Conservation (phyloP, 306 rosid species). For the Prunus mume region DNA sequence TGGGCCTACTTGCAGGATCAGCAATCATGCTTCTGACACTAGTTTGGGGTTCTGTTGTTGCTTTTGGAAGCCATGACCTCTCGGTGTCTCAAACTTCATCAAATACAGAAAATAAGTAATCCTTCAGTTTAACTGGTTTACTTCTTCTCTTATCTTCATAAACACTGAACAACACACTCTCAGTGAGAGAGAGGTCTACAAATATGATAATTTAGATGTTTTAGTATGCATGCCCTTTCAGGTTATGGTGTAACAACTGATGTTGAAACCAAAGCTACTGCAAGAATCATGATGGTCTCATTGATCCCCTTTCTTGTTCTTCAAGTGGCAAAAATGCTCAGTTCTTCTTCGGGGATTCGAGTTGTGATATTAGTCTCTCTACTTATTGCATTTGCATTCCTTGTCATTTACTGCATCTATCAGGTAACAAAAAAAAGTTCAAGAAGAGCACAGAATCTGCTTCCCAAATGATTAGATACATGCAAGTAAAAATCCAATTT, state of each 20-base stretch:
- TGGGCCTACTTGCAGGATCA: conserved; percentile 34
- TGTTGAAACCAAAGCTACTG: conserved; percentile 20
- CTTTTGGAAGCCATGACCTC: conserved; percentile 35
- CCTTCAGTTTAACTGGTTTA: conserved; percentile 27
- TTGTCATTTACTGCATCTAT: conserved; percentile 17
- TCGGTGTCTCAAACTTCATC: conserved; percentile 19
- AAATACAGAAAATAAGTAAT: conserved; percentile 1
- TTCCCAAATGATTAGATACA: not conserved
- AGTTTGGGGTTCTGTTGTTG: conserved; percentile 33
- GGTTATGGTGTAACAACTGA: conserved; percentile 38
- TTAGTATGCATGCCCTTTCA: not conserved
- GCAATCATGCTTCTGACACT: conserved; percentile 35
- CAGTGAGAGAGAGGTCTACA: not conserved
- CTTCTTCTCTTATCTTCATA: not conserved
- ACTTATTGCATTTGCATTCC: conserved; percentile 16
- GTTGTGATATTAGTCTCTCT: conserved; percentile 27
- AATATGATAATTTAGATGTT: not conserved
- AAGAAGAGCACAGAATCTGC: not conserved
- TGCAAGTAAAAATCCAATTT: not conserved
- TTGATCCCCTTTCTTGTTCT: conserved; percentile 38
- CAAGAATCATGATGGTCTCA: conserved; percentile 34
- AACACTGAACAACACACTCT: not conserved
- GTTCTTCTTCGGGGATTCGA: conserved; percentile 13
- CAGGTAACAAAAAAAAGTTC: conserved; percentile 23
- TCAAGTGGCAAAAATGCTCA: conserved; percentile 25